These are phyloP conservation scores for Avena eriantha DNA, from an alignment of 176 grass and related monocot genomes.

Conservation along the genomic window DNA sequence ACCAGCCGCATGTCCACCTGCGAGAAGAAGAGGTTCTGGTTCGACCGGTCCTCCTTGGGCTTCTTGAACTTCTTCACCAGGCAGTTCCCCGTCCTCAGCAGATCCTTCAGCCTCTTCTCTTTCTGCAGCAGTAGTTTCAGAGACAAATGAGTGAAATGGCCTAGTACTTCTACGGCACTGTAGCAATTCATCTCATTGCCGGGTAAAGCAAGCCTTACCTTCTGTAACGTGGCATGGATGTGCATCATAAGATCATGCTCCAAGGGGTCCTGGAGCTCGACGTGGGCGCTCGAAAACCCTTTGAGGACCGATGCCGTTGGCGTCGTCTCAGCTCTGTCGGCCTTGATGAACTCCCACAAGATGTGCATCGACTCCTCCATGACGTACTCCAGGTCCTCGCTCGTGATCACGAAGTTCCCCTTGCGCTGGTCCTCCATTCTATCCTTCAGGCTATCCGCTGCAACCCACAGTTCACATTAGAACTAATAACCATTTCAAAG, in stretches of 20 bases:
- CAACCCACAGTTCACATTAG: conserved; percentile 19
- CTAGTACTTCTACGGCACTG: background rate
- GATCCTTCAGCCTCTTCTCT: conserved; percentile 88
- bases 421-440: conserved; percentile 82
- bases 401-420: conserved; percentile 66
- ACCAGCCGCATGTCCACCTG: conserved; percentile 87
- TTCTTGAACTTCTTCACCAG: conserved; percentile 97
- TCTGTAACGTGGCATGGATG: conserved; percentile 72
- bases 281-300: conserved; percentile 60
- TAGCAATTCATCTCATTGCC: conserved; percentile 25
- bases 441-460: conserved; percentile 91
- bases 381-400: conserved; percentile 74
- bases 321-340: conserved; percentile 64
- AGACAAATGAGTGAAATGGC: no score
- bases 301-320: conserved; percentile 62
- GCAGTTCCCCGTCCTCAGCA: conserved; percentile 88
- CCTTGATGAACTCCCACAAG: conserved; percentile 95
- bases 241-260: conserved; percentile 71
- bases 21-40: conserved; percentile 91
- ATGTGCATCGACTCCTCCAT: conserved; percentile 86
- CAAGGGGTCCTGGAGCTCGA: conserved; percentile 70
- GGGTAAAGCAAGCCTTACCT: conserved; percentile 51
- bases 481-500: background rate
- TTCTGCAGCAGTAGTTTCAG: conserved; percentile 52
- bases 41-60: conserved; percentile 82